A percentile compares a stretch with the other conserved stretches of the same genome.
Conservation (phyloP, 2,329 filamentous ascomycete genomes). For the Cytospora chrysosperma region DNA sequence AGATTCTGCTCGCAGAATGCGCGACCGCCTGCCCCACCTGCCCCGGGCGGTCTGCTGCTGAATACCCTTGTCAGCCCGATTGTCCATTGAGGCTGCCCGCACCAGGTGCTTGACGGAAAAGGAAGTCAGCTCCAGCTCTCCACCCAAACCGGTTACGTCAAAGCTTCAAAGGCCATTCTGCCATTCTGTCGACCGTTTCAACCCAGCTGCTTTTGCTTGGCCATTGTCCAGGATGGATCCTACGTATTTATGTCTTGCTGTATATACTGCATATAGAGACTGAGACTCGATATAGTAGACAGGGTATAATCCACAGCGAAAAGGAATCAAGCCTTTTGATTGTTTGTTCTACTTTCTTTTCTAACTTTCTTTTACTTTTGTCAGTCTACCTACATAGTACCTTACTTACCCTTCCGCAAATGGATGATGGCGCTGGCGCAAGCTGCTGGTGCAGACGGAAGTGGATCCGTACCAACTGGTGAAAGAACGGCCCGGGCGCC, state of each 20-base stretch:
- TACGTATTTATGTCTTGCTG: background rate
- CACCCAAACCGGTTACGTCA: background rate
- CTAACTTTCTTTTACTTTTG: no score
- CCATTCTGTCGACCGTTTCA: background rate
- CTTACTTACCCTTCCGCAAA: conserved; percentile 11
- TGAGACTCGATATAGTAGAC: background rate
- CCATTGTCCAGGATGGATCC: background rate
- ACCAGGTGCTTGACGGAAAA: background rate
- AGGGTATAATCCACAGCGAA: background rate
- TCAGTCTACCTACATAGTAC: no score
- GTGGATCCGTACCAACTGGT: conserved; percentile 12
- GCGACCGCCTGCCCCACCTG: conserved; percentile 18
- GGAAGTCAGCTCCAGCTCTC: background rate
- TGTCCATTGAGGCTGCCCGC: background rate
- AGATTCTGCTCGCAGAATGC: conserved; percentile 23
- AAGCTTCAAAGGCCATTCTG: background rate
- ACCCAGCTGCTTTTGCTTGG: background rate
- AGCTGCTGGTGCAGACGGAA: background rate
- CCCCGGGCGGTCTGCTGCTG: background rate
- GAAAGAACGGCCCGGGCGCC: conserved; percentile 16
- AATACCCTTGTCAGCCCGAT: background rate
- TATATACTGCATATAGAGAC: background rate
- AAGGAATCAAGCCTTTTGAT: background rate
- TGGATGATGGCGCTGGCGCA: conserved; percentile 8
- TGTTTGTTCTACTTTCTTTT: background rate